Percentiles rank a stretch among this genome's conserved stretches.
Conservation (phyloP, 176 grass and related monocot species). For the Echinochloa phyllopogon region DNA sequence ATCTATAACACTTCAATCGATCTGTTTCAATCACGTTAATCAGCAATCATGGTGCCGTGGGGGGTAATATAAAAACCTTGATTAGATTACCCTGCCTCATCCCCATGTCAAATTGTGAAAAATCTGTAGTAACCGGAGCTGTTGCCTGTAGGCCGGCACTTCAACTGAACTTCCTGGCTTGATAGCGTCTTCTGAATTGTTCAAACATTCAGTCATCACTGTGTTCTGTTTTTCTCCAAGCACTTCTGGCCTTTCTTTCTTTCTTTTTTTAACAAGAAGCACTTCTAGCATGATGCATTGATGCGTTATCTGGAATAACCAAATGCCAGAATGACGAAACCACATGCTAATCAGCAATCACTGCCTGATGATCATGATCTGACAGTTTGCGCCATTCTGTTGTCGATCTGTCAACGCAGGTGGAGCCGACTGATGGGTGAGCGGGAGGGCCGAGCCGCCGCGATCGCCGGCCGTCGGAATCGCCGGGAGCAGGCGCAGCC, state of each 20-base stretch:
- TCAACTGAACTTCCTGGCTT: background rate
- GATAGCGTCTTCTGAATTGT: background rate
- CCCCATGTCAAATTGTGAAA: background rate
- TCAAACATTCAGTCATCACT: background rate
- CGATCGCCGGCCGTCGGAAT: conserved; percentile 36
- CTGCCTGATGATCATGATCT: background rate
- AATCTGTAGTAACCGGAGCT: background rate
- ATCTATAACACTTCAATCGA: background rate
- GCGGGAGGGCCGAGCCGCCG: background rate
- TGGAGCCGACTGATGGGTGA: conserved; percentile 47
- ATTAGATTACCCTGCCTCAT: background rate
- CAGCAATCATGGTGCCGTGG: too few relatives aligned
- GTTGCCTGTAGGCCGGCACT: background rate
- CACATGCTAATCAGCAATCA: background rate
- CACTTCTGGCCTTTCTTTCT: too few relatives aligned
- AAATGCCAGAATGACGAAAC: background rate
- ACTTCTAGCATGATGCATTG: too few relatives aligned
- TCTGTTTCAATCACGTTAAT: background rate
- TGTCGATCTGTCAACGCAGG: conserved; percentile 34
- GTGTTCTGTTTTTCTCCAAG: background rate
- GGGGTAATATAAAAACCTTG: background rate
- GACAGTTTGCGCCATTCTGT: background rate
- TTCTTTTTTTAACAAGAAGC: too few relatives aligned
- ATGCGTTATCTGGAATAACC: background rate
- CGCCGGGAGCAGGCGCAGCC: background rate